These are phyloP conservation scores for Coleophoma crateriformis DNA, from an alignment of 2,329 filamentous ascomycete species.

Conservation along the genomic window DNA sequence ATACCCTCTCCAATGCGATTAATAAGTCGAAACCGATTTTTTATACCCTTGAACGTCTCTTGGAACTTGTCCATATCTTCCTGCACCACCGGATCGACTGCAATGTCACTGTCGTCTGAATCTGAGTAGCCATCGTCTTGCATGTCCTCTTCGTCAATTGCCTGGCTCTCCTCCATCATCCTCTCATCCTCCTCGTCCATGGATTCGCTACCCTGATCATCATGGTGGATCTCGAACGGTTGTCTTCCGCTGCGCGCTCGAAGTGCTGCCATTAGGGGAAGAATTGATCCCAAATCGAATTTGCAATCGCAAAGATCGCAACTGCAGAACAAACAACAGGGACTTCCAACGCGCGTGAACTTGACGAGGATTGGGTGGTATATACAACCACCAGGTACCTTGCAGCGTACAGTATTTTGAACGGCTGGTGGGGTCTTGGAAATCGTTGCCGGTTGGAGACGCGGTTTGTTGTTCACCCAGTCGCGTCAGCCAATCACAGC, in stretches of 20 bases:
- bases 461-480: not conserved
- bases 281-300: not conserved
- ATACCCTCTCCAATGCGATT: conserved; percentile 95
- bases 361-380: no score
- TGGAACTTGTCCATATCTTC: conserved; percentile 87
- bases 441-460: not conserved
- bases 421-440: not conserved
- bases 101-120: conserved; percentile 53
- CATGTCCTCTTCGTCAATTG: conserved; percentile 16
- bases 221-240: conserved; percentile 31
- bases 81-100: conserved; percentile 62
- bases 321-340: no score
- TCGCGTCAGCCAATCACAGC: not conserved
- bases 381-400: not conserved
- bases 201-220: not conserved
- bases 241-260: conserved; percentile 23
- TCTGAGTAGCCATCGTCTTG: conserved; percentile 37
- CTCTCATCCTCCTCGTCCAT: conserved; percentile 32
- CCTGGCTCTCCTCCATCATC: conserved; percentile 23
- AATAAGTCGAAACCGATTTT: conserved; percentile 79
- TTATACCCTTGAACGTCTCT: conserved; percentile 77
- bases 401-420: conserved; percentile 1
- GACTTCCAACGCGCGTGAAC: no score
- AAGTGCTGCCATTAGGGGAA: conserved; percentile 19
- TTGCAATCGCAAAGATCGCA: no score